Evolutionary conservation across 2,329 filamentous ascomycete genomes (phyloP), one percentile per base, ranked within the genome.

Genomic region (Capronia americana): DNA sequence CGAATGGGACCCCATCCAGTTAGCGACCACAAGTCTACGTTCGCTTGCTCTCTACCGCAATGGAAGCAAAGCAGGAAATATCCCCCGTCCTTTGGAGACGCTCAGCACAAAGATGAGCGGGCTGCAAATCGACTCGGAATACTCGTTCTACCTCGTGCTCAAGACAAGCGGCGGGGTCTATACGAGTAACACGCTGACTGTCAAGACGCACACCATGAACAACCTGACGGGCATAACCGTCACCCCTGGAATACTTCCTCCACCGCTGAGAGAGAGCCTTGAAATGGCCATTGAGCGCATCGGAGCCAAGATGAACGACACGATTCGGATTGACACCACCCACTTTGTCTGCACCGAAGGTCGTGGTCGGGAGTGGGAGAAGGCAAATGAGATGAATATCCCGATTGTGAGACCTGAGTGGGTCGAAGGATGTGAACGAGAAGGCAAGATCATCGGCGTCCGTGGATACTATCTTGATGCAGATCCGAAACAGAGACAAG

Each of bases 301-400:
- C 73, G 95, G 95, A 57, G 95, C 92, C 68, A 97, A 95, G 83
- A 84, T 98, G 70, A 91, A 92, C 64, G 94, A 97, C 73, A 87
- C 87, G 12, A 93, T 98, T 59, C 87, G 94, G 74, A 98, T 99
- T 75, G 95, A 99, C 77, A 99, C 95, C 0, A 99, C 95, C 17
- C 95, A 99, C 80, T 99, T 99, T 77, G 92, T 99, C 66, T 98
- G 94, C 70, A 96, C 92, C 10, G 95, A 99, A 78, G 93, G 93
- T 32, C 85, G 93, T 63, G 95, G 95, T 34, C 85, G 91, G 58
- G 86, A 90, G 12, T 99, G 95, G 95, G 95, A 99, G 81, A 96
- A 95, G 83, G 95, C 95, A 0, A 90, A 94, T 32, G 94, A 98
- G 82, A 96, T 93, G 87, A 99, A 98, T 78, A 96, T 99, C 62